Base-by-base conservation (phyloP, 2,329 filamentous ascomycete genomes). In the Verticillium klebahnii region DNA sequence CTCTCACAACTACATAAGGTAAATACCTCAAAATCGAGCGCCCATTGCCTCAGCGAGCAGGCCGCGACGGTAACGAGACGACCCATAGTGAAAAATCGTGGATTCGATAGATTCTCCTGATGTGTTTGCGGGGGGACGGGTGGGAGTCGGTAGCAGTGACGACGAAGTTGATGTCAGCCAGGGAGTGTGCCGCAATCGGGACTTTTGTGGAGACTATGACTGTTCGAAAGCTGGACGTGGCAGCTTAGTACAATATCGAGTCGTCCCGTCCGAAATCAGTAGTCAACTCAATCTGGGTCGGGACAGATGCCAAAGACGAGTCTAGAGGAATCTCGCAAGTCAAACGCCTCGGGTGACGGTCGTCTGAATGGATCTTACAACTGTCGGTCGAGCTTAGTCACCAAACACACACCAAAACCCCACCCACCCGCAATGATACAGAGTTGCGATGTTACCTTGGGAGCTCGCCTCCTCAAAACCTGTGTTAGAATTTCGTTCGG, bases 1-100 rank as follows among this genome's bases (percentile, higher is more conserved):
- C 32, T 52, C 36, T 17, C 23, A 56, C 9, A 45, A 9, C 45
- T 12, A 6, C 11, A 14, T 52, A 8, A 56, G 57, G 34, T 5
- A 23, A 32, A 37, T 25, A 59, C 39, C n/a, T 29, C 25, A 25
- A 80, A 85, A 67, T 88, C 85, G 23, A 88, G 78, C 59, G 82
- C 73, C 72, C 73, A 75, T 29, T 76, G 74, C 32, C 72, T 75
- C 45, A 77, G 69, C 17, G 70, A 70, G 64, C 74, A 77, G 2
- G 75, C 74, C 17, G 75, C 75, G 25, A 77, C 68, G n/a, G 71
- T 74, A 2, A 74, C 62, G 9, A 73, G 64, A 19, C 61, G 64
- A 2, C 61, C 64, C 64, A 66, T 66, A n/a, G 12, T 9, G 8
- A 19, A 45, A 8, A 8, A 45, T 19, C 15, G 8, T n/a, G 5